Percentiles rank a stretch among this genome's conserved stretches.
phyloP scores from a whole-genome alignment of 495 filamentous ascomycete genomes.

The Penicillium bovifimosum region DNA sequence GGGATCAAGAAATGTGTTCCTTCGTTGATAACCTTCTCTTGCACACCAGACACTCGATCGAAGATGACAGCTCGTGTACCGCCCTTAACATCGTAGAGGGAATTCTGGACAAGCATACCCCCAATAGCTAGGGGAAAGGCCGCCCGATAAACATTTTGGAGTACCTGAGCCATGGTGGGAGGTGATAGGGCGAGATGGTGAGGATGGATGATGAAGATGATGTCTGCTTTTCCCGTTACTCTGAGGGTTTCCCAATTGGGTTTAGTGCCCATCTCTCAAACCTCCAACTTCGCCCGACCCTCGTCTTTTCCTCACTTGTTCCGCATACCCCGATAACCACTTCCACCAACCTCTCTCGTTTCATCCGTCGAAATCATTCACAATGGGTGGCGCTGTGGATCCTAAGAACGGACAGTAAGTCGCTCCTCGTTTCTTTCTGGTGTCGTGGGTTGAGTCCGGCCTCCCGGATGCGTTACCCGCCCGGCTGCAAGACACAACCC shows the following conservation, averaged over 20 bases:
- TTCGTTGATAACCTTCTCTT: constrained; percentile 88
- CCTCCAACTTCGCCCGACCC: constrained; percentile 35
- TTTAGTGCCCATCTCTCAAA: constrained; percentile 28
- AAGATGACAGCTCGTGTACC: constrained; percentile 96
- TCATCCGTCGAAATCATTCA: constrained; percentile 27
- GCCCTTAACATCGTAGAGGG: constrained; percentile 95
- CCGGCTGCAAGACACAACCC: constrained; percentile 5
- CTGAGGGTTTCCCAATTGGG: constrained; percentile 32
- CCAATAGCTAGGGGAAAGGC: constrained; percentile 67
- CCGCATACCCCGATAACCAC: constrained; percentile 17
- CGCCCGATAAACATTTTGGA: constrained; percentile 59
- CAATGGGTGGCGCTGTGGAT: constrained; percentile 64
- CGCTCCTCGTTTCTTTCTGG: constrained; percentile 9
- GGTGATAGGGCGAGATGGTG: constrained; percentile 20
- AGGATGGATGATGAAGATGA: constrained; percentile 16
- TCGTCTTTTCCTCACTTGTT: constrained; percentile 28
- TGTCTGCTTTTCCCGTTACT: constrained; percentile 35
- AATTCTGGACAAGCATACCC: constrained; percentile 57
- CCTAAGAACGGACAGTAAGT: constrained; percentile 70
- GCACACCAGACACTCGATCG: constrained; percentile 87
- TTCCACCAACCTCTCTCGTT: constrained; percentile 19
- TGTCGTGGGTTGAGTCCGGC: constrained; percentile 10
- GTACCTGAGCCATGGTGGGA: constrained; percentile 52
- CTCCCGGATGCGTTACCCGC: constrained; percentile 24
- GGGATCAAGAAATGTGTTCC: constrained; percentile 96